Percentiles rank a stretch among this genome's conserved stretches.
These are phyloP conservation scores for Penicillium coprophilum DNA, from an alignment of 495 filamentous ascomycete genomes.

Conservation along the genomic window DNA sequence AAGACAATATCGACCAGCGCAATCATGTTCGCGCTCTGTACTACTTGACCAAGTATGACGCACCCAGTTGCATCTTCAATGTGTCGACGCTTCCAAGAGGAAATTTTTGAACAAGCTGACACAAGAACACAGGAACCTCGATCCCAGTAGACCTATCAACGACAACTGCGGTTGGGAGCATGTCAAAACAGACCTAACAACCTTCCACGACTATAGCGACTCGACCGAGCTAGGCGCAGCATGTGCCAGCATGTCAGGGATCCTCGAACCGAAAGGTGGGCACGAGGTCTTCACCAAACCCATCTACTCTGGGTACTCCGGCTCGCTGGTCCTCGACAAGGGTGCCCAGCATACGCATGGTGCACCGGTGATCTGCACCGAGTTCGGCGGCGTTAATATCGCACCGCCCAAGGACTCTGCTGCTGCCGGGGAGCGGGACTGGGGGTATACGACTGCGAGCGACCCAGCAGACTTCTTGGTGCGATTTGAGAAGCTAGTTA, in stretches of 20 bases:
- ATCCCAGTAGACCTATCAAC: constrained; percentile 58
- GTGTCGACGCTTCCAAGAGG: neutral
- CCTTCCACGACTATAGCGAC: constrained; percentile 62
- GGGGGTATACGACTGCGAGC: constrained; percentile 42
- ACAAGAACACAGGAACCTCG: constrained; percentile 40
- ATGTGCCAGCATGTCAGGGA: constrained; percentile 45
- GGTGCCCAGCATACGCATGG: constrained; percentile 46
- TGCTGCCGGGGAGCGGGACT: constrained; percentile 31
- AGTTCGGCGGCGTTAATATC: constrained; percentile 63
- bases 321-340: constrained; percentile 33
- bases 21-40: constrained; percentile 59
- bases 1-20: constrained; percentile 52
- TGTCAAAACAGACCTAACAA: constrained; percentile 56
- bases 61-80: neutral
- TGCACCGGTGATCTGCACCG: constrained; percentile 56
- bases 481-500: constrained; percentile 36
- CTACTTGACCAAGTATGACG: constrained; percentile 55
- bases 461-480: constrained; percentile 35
- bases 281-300: constrained; percentile 50
- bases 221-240: constrained; percentile 45
- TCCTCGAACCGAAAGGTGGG: constrained; percentile 44
- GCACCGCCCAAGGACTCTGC: constrained; percentile 37
- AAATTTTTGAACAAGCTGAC: neutral
- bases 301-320: constrained; percentile 29
- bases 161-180: constrained; percentile 68